Base-by-base conservation (phyloP, 2,329 filamentous ascomycete genomes). In the Lasiodiplodia sp. region DNA sequence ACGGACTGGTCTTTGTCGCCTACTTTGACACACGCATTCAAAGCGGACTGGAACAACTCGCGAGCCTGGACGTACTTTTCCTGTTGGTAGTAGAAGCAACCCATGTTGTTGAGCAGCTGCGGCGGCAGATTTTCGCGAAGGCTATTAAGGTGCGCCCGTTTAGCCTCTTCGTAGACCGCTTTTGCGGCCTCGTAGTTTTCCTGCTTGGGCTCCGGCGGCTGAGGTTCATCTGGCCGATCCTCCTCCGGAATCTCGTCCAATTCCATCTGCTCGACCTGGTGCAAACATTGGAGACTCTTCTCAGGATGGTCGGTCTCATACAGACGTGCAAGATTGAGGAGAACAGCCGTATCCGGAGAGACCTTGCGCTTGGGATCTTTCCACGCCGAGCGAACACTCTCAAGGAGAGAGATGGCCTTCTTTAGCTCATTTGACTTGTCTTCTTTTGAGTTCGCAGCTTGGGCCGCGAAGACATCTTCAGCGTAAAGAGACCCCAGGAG, bases 81-180 rank as follows among this genome's bases (percentile, higher is more conserved):
- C 2, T 89, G 87, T 77, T 97, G 94, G 73, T 93, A 97, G 73
- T 97, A 89, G 81, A 98, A 98, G 79, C 94, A 97, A 5, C 93
- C 96, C 77, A 98, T 97, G 78, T 99, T 99, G 84, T 98, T 99
- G 53, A 99, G 86, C 2, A 98, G 85, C 76, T 97, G 94, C 4
- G 96, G 96, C 1, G 94, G 92, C 1, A 99, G 84, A 69, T 91
- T 86, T 76, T 94, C 92, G 66, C 94, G 90, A 34, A 97, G 84
- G 51, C 76, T 74, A 47, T 78, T 77, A 18, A 79, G 66, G 28
- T 72, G 85, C 69, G 91, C 87, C 66, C 92, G 89, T 21, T 88
- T 85, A 2, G 56, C 66, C n/a, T 68, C 66, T 34, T 68, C 66
- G 38, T 68, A 63, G 40, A 58, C 65, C 12, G 60, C 55, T 34